phyloP scores from a whole-genome alignment of 2,329 filamentous ascomycete species.

The Podosphaera xanthii region DNA sequence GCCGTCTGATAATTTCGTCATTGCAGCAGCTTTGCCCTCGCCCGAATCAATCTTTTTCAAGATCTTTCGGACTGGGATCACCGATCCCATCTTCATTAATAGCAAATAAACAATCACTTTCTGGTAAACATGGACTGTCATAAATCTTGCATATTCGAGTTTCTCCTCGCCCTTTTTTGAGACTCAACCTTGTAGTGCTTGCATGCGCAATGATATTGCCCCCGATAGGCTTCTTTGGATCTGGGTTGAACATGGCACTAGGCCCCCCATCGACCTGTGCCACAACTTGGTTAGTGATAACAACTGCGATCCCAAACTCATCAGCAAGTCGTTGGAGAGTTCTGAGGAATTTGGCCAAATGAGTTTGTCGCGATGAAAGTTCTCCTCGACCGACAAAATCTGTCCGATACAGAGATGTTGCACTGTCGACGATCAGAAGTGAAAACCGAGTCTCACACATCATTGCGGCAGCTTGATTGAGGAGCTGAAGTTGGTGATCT shows the following conservation, averaged over 20 bases:
- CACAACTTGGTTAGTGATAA: conserved; percentile 97
- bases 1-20: background rate
- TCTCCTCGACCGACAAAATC: conserved; percentile 95
- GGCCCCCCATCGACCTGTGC: conserved; percentile 94
- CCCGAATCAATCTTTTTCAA: conserved; percentile 46
- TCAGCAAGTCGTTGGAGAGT: conserved; percentile 57
- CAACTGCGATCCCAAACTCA: conserved; percentile 87
- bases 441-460: conserved; percentile 99
- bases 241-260: conserved; percentile 95
- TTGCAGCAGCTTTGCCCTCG: background rate
- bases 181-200: conserved; percentile 76
- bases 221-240: conserved; percentile 96
- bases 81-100: conserved; percentile 95
- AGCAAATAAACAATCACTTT: conserved; percentile 89
- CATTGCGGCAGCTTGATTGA: conserved; percentile 91
- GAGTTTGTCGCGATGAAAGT: conserved; percentile 76
- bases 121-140: conserved; percentile 87
- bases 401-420: conserved; percentile 83
- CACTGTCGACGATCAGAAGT: conserved; percentile 83
- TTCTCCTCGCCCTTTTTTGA: conserved; percentile 90
- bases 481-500: conserved; percentile 83
- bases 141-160: conserved; percentile 98
- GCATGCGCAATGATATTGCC: conserved; percentile 98
- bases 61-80: conserved; percentile 83
- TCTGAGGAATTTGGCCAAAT: conserved; percentile 74